Evolutionary conservation across 192 early-diverging fungal species (phyloP), one percentile per base, ranked within the genome.

Genomic region (Linnemannia exigua): DNA sequence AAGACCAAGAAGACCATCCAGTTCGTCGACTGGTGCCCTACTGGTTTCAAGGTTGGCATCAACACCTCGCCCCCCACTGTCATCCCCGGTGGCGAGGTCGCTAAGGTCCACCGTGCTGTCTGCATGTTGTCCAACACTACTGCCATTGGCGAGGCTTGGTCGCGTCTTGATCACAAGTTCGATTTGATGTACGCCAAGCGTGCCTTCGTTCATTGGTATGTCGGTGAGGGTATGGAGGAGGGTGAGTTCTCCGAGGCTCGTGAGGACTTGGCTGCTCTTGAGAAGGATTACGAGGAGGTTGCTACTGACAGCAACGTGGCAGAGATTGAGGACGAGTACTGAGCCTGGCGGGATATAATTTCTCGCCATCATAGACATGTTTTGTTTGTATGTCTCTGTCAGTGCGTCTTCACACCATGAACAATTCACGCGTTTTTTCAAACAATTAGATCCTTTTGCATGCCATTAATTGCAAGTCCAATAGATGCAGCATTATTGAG

Each of bases 141-240:
- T 35, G 97, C 98, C 87, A 99, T 99, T 90, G 98, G 96, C 75
- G 98, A 99, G 91, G 98, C 98, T 76, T 99, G 98, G 98, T 95
- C 96, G 88, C 98, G 97, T 91, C 92, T 99, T 82, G 96, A 99
- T 90, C 97, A 98, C 93, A 99, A 99, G 95, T 99, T 99, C 84
- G 98, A 99, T 89, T 94, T 99, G 76, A 98, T 99, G 98, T 99
- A 98, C 91, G 97, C 99, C 90, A 99, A 99, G 95, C 98, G 99
- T 91, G 98, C 99, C 80, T 99, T 99, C 87, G 99, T 99, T 69
- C 99, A 99, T 93, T 99, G 98, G 99, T 99, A 98, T 89, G 99
- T 99, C 76, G 99, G 98, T 89, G 99, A 99, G 91, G 97, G 99
- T 92, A 99, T 99, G 99, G 98, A 99, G 92, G 99, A 99, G 92